Evolutionary conservation across 352 stramenopile genomes (phyloP), one percentile per base, ranked within the genome.

Genomic region (Phytophthora macrochlamydospora): DNA sequence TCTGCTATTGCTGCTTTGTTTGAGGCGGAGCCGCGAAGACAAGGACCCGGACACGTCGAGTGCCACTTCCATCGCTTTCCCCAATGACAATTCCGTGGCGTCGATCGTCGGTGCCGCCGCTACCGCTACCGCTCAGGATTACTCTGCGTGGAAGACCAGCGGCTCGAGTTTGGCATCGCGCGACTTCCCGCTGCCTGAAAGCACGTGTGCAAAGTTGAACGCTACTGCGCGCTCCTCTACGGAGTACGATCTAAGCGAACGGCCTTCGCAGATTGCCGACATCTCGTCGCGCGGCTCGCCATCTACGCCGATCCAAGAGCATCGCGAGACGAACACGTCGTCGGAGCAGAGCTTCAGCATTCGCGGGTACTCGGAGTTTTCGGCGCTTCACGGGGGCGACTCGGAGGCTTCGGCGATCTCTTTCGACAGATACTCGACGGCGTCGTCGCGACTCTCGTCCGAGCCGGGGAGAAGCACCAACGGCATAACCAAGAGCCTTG

Each of bases 1-100:
- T 43, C 65, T 80, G 7, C 57, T 80, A 51, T 69, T 71, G 31
- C 53, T 74, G 14, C 48, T 69, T 6, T 67, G 69, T 53, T 68
- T 46, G 57, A 63, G n/a, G n/a, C 59, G 38, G 48, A 48, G 14
- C 24, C 53, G 57, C 24, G 28, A 71, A 49, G 32, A 58, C 13
- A 46, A 33, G 2, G 37, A 70, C 11, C 30, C 67, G 33, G 45
- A 38, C 38, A 69, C 68, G 28, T n/a, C 51, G 14, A 44, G 63
- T 31, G 57, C 43, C 13, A 38, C 49, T 18, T 62, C 56, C 3
- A 62, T 49, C 33, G 58, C 52, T 32, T 72, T 67, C 42, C 57
- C 66, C 30, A 29, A 35, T 24, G 18, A 24, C 49, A 32, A 32
- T 24, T 51, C 57, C 24, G 55, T 62, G 30, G 45, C 62, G 8